Base-by-base conservation (phyloP, 208 protist species). In the Vickermania ingenoplastis region DNA sequence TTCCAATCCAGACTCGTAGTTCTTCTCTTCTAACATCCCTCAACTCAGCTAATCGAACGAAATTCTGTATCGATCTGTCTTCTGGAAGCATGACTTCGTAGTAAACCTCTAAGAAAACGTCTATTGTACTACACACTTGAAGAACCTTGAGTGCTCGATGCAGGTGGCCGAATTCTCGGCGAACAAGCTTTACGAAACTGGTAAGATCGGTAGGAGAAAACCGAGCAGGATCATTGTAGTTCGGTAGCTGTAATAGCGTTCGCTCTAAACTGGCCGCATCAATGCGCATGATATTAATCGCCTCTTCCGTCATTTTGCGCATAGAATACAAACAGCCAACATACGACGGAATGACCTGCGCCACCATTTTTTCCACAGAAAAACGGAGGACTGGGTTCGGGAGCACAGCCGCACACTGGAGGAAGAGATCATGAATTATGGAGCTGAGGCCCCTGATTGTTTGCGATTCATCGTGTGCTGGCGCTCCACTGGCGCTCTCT, bases 1-100 rank as follows among this genome's bases (percentile, higher is more conserved):
- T 71, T 22, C 80, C 75, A 56, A 94, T 85, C 82, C 79, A 89
- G 27, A 71, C 48, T 14, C 83, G 77, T 26, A 91, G 77, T 53
- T 94, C 82, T 51, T 91, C 88, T 21, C 88, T 71, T 41, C 69
- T 65, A 28, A 88, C 50, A 21, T 84, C 88, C 28, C 90, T 90
- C 1, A 94, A 69, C 69, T 92, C 82, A 0, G 89, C 77, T 31
- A 94, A 69, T 0, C 82, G 88, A 24, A 92, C 83, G 70, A 91
- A 94, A 61, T 91, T 83, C 64, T 90, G 84, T 29, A 94, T 89
- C 0, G 88, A 94, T 21, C 84, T 77, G 61, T 94, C 81, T 64
- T 92, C 84, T 2, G 88, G 82, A 36, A 88, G 63, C 25, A 79
- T 79, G 0, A 84, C 67, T 52, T 94, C 82, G 66, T 89, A 90